phyloP scores from a whole-genome alignment of 2,329 filamentous ascomycete genomes.

The Tolypocladium nubicola region DNA sequence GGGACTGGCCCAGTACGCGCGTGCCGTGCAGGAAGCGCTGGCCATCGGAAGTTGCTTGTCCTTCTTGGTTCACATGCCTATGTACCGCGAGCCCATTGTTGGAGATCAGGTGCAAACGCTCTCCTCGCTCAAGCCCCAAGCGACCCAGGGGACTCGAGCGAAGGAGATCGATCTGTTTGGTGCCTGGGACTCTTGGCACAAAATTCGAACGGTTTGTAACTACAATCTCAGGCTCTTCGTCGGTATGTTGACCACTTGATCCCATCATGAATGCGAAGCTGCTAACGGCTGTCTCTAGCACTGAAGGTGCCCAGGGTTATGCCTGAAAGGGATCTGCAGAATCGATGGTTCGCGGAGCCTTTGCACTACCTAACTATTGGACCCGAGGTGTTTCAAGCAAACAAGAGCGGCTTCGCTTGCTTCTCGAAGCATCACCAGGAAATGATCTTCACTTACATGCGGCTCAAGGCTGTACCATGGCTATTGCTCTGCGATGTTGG shows the following conservation, averaged over 20 bases:
- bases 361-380: constrained; percentile 50
- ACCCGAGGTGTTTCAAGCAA: constrained; percentile 44
- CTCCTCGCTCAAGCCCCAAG: constrained; percentile 28
- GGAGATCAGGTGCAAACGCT: constrained; percentile 44
- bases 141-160: constrained; percentile 14
- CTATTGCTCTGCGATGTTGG: constrained; percentile 53
- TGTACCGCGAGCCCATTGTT: constrained; percentile 61
- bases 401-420: constrained; percentile 51
- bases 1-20: constrained; percentile 65
- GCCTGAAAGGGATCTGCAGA: constrained; percentile 49
- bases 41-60: constrained; percentile 65
- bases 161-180: constrained; percentile 60
- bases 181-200: constrained; percentile 90
- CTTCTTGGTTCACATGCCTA: constrained; percentile 71
- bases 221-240: constrained; percentile 74
- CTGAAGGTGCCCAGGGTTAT: constrained; percentile 47
- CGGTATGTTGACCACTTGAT: constrained; percentile 47
- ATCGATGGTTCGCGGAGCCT: constrained; percentile 60
- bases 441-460: constrained; percentile 52
- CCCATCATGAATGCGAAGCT: neutral
- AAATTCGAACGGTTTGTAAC: constrained; percentile 73
- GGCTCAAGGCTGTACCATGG: constrained; percentile 52
- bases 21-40: constrained; percentile 73
- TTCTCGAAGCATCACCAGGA: constrained; percentile 50
- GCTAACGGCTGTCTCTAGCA: constrained; percentile 22